These are phyloP conservation scores for Tolypocladium guangdongense DNA, from an alignment of 2,329 filamentous ascomycete species.

Conservation along the genomic window DNA sequence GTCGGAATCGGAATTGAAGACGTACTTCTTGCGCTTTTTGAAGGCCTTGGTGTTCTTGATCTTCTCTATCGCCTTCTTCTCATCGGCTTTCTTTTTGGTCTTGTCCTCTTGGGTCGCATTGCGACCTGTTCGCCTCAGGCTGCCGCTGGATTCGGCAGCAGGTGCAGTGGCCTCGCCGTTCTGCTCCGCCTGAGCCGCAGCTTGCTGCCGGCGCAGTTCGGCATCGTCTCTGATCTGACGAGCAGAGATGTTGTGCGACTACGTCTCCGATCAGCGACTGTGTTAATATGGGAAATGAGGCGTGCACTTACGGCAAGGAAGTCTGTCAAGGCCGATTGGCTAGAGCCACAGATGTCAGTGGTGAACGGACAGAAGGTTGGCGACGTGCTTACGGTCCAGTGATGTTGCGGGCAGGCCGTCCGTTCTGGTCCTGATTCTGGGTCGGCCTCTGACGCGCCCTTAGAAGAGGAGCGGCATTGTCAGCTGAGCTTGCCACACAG, in stretches of 20 bases:
- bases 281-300: background rate
- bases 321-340: slow-evolving; percentile 42
- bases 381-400: slow-evolving; percentile 25
- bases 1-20: slow-evolving; percentile 31
- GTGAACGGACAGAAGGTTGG: background rate
- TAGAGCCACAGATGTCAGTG: slow-evolving; percentile 9
- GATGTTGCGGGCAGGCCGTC: slow-evolving; percentile 20
- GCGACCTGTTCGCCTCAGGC: slow-evolving; percentile 17
- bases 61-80: slow-evolving; percentile 45
- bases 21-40: slow-evolving; percentile 37
- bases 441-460: slow-evolving; percentile 4
- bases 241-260: slow-evolving; percentile 64
- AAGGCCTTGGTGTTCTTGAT: slow-evolving; percentile 50
- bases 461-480: background rate
- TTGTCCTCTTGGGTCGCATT: slow-evolving; percentile 13
- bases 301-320: slow-evolving; percentile 34
- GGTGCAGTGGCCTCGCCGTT: slow-evolving; percentile 8
- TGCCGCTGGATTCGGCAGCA: slow-evolving; percentile 12
- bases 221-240: slow-evolving; percentile 41
- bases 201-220: slow-evolving; percentile 33
- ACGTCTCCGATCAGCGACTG: slow-evolving; percentile 8
- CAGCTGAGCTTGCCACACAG: background rate
- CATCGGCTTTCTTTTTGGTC: slow-evolving; percentile 30
- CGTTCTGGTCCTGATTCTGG: slow-evolving; percentile 5
- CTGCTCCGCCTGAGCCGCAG: slow-evolving; percentile 11